Evolutionary conservation across 2,329 filamentous ascomycete species (phyloP), one percentile per base, ranked within the genome.

Genomic region (Aspergillus sclerotialis): DNA sequence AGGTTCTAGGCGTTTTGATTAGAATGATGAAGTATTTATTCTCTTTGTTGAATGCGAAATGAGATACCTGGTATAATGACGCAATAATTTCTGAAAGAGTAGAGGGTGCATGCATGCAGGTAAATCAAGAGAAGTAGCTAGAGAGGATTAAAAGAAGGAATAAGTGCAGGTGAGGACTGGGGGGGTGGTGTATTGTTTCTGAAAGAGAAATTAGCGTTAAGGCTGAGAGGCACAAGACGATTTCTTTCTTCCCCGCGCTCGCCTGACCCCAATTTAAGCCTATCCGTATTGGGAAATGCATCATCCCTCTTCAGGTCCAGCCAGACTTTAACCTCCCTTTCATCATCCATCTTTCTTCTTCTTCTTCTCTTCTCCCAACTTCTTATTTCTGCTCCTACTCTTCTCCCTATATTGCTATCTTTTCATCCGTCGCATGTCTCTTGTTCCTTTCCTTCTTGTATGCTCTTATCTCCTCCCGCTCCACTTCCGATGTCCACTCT

Each of bases 181-280:
- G n/a, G n/a, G n/a, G n/a, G n/a, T n/a, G n/a, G n/a, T n/a, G n/a
- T n/a, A n/a, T n/a, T n/a, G n/a, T n/a, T n/a, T n/a, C n/a, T n/a
- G n/a, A n/a, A n/a, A n/a, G n/a, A n/a, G n/a, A n/a, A n/a, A n/a
- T n/a, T n/a, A n/a, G n/a, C n/a, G n/a, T n/a, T n/a, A n/a, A n/a
- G n/a, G n/a, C n/a, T n/a, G n/a, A n/a, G n/a, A n/a, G n/a, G n/a
- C n/a, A n/a, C n/a, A n/a, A n/a, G n/a, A n/a, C n/a, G n/a, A n/a
- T n/a, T n/a, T n/a, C n/a, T 39, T 48, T 46, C 50, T 56, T 52
- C 55, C 55, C 55, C 55, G 57, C 59, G 58, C 55, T 60, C 59
- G 57, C 58, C 56, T 60, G 57, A 58, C 53, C 55, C 40, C n/a
- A n/a, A n/a, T n/a, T n/a, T n/a, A n/a, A n/a, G 32, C 43, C 40